phyloP scores from a whole-genome alignment of 257 asterid species.

The Solanum phureja region DNA sequence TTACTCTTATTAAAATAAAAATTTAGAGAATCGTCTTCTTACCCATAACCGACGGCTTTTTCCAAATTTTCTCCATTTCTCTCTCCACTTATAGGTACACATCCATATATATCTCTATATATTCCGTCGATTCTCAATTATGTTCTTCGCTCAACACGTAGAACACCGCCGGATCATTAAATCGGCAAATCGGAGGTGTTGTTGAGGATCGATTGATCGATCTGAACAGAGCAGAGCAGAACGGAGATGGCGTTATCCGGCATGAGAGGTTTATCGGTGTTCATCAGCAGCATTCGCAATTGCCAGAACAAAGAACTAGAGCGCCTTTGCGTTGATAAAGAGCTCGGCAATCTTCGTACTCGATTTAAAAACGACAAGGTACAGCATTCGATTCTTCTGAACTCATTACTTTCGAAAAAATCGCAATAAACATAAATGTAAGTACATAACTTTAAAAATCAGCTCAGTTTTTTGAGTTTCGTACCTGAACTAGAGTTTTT shows the following conservation, averaged over 20 bases:
- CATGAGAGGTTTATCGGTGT: conserved; percentile 96
- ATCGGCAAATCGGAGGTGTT: neutral
- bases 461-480: too few species aligned
- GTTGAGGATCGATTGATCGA: neutral
- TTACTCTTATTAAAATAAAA: neutral
- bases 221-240: neutral
- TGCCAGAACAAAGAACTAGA: conserved; percentile 93
- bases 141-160: neutral
- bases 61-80: neutral
- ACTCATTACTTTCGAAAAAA: conserved; percentile 33
- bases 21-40: neutral
- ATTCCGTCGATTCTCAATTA: neutral
- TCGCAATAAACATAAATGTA: too few species aligned
- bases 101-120: neutral
- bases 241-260: conserved; percentile 92
- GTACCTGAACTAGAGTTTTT: neutral
- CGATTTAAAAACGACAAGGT: conserved; percentile 51
- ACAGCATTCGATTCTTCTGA: too few species aligned
- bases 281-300: conserved; percentile 87
- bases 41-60: neutral
- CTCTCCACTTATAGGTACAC: neutral
- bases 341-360: conserved; percentile 81
- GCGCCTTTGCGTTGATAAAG: conserved; percentile 93
- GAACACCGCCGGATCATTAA: neutral
- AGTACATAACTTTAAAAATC: too few species aligned